Conservation (phyloP, 805 yeast species). For the Yarrowia osloensis region DNA sequence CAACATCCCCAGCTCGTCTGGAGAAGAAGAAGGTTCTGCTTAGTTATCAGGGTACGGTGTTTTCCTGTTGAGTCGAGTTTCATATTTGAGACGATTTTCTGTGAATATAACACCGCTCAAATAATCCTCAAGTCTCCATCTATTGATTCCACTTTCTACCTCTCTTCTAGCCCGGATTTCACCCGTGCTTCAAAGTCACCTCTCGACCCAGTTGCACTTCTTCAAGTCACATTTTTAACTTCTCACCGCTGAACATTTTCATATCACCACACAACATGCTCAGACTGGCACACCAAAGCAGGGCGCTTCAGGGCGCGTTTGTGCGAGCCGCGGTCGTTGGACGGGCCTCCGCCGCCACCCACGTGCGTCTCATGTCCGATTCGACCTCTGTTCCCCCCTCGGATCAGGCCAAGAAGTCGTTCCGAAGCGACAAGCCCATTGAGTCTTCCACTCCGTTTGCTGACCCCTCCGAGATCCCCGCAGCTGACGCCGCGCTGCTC, state of each 20-base stretch:
- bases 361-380: not conserved
- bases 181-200: too few species aligned
- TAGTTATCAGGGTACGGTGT: conserved; percentile 6
- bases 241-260: conserved; percentile 1
- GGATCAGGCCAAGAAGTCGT: not conserved
- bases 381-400: not conserved
- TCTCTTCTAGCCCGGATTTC: not conserved
- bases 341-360: not conserved
- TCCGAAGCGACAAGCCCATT: not conserved
- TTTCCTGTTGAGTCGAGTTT: not conserved
- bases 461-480: not conserved
- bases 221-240: not conserved
- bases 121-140: not conserved
- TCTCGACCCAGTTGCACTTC: too few species aligned
- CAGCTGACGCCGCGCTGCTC: not conserved
- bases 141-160: not conserved
- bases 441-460: not conserved
- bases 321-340: not conserved
- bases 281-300: conserved; percentile 20
- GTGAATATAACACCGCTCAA: not conserved
- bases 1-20: too few species aligned
- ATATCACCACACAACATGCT: conserved; percentile 15
- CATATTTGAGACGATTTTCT: too few species aligned
- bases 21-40: not conserved
- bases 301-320: not conserved